Evolutionary conservation across 179 eudicot species (phyloP).

Genomic region (Monotropa hypopitys): DNA sequence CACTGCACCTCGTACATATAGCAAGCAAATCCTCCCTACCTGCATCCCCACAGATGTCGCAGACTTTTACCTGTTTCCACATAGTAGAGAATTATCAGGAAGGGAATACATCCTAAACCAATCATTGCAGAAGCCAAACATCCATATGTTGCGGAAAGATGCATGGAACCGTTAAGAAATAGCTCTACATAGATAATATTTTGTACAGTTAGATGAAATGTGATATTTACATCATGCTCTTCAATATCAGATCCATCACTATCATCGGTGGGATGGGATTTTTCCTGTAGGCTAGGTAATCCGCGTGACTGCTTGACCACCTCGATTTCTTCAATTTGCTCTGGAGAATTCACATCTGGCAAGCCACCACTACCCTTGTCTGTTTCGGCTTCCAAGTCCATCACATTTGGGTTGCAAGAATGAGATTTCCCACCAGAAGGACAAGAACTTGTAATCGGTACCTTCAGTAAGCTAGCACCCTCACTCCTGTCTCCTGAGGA

Average conservation of each 20-base stretch:
- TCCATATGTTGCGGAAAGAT: not conserved
- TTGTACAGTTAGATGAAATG: not conserved
- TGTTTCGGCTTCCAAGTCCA: constrained; percentile 9
- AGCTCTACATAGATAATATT: not conserved
- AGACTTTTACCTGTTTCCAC: constrained; percentile 47
- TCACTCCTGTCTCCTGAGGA: constrained; percentile 8
- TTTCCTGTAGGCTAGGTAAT: constrained; percentile 19
- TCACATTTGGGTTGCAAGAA: constrained; percentile 1
- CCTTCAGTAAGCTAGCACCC: constrained; percentile 9
- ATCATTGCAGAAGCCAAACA: not conserved
- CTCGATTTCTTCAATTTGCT: constrained; percentile 22
- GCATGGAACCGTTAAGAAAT: not conserved
- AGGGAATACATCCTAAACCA: not conserved
- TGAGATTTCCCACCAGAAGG: constrained; percentile 9
- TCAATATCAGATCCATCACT: constrained; percentile 52
- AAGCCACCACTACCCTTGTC: constrained; percentile 9
- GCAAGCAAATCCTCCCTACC: constrained; percentile 70
- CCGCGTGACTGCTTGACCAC: constrained; percentile 9
- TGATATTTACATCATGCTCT: constrained; percentile 67
- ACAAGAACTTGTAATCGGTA: not conserved
- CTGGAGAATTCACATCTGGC: constrained; percentile 11
- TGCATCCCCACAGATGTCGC: constrained; percentile 69
- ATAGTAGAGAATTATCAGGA: not conserved
- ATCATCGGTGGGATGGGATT: constrained; percentile 28
- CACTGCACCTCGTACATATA: constrained; percentile 55